Conservation (phyloP, 2,329 filamentous ascomycete species). For the Fusarium tanahbumbuense region DNA sequence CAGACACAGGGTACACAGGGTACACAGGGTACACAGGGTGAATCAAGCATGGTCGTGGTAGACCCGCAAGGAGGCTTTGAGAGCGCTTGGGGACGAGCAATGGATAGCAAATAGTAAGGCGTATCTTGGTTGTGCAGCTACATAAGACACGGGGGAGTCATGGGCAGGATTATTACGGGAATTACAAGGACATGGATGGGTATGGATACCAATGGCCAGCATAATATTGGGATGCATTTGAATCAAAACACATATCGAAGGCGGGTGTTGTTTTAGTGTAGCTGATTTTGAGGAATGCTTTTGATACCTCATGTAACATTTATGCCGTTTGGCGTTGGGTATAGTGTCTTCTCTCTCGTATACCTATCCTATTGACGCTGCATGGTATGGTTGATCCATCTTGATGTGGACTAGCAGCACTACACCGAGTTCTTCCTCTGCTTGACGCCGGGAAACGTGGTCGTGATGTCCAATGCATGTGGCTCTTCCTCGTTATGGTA, state of each 20-base stretch:
- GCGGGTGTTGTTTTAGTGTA: conserved; percentile 7
- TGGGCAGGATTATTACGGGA: conserved; percentile 20
- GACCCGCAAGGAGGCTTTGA: conserved; percentile 68
- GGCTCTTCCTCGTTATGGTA: neutral
- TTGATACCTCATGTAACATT: conserved; percentile 37
- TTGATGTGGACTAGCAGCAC: neutral
- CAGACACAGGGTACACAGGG: conserved; percentile 30
- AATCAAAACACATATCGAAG: conserved; percentile 31
- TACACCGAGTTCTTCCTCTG: neutral
- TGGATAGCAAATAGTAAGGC: conserved; percentile 45
- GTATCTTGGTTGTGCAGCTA: conserved; percentile 22
- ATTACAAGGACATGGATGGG: conserved; percentile 1
- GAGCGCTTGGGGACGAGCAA: conserved; percentile 75
- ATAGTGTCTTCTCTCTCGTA: conserved; percentile 27
- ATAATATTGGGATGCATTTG: conserved; percentile 32
- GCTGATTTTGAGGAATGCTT: conserved; percentile 23
- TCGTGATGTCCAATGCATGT: neutral
- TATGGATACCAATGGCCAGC: conserved; percentile 25
- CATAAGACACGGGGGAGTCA: conserved; percentile 33
- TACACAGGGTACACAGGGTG: conserved; percentile 41
- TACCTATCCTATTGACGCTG: conserved; percentile 1
- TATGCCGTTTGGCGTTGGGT: conserved; percentile 41
- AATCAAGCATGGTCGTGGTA: conserved; percentile 67
- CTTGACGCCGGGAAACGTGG: neutral
- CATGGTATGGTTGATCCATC: conserved; percentile 1